Conservation (phyloP, 129 eudicot species). For the Lactuca saligna region DNA sequence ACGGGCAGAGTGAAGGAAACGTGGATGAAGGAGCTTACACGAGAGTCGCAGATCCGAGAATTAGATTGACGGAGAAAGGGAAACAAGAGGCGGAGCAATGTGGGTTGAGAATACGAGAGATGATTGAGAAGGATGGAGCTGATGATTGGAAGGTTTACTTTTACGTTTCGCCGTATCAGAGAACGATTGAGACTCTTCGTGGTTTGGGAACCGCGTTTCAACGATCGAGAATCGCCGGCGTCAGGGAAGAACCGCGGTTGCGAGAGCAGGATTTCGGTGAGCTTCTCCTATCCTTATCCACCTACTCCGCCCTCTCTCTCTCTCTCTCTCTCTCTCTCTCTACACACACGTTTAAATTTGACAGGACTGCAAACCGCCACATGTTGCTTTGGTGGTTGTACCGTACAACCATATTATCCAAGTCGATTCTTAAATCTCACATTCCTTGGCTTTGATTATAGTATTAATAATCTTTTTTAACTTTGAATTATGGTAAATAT, state of each 20-base stretch:
- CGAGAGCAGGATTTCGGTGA: conserved; percentile 90
- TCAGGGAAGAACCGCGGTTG: conserved; percentile 78
- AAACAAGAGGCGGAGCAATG: conserved; percentile 62
- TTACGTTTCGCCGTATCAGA: conserved; percentile 67
- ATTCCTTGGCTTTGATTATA: no score
- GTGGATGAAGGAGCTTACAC: conserved; percentile 72
- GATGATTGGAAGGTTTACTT: conserved; percentile 84
- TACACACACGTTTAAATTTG: background rate
- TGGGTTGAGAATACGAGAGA: conserved; percentile 49
- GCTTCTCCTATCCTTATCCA: conserved; percentile 2
- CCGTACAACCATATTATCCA: conserved; percentile 9
- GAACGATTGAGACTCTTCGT: conserved; percentile 54
- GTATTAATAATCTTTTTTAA: no score
- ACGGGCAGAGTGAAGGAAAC: conserved; percentile 84
- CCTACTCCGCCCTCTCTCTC: background rate
- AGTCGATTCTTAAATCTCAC: no score
- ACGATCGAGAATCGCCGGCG: conserved; percentile 67
- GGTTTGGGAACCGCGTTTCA: conserved; percentile 59
- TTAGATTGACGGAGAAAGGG: conserved; percentile 58
- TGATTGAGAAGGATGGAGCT: conserved; percentile 64
- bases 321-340: background rate
- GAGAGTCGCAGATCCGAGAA: conserved; percentile 68
- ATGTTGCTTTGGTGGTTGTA: conserved; percentile 12
- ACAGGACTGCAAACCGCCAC: background rate
- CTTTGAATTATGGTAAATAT: no score